Base-by-base conservation (phyloP, 2,329 filamentous ascomycete genomes). In the Diaporthe sp. region DNA sequence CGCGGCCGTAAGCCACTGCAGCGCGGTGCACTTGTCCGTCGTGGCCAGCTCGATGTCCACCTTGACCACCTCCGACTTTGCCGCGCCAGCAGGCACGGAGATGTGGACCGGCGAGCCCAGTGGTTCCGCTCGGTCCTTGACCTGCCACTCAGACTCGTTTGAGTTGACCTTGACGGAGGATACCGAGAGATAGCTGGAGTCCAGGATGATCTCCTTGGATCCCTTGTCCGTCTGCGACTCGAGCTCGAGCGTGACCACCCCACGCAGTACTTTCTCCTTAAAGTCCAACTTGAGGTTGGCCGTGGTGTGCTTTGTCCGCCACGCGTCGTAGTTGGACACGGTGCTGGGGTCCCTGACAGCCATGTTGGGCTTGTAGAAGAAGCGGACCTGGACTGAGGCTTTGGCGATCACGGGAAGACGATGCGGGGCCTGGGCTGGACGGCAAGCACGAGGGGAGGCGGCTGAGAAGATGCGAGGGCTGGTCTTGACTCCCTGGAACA, bases 1-100 rank as follows among this genome's bases (percentile, higher is more conserved):
- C 44, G 93, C 94, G 2, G 95, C 95, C 0, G 94, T 96, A 84
- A 99, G 90, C 96, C 97, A 99, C 85, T 98, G 96, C 77, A 99
- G 88, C 13, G 96, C 96, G 15, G 96, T 98, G 84, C 96, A 98
- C 80, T 94, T 90, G 71, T 94, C 90, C 1, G 97, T 98, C 7
- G 97, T 98, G 79, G 94, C 89, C 42, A 98, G 84, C 34, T 90
- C 87, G 77, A 97, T 94, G 83, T 92, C 85, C 25, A 93, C 80
- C 78, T 87, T 86, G 76, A 92, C 82, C 34, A 88, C 80, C 31
- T 87, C 83, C 70, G 90, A 91, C 82, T 88, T 90, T 73, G 86
- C 81, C 5, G 86, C 87, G 49, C 90, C 90, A 7, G 86, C 84
- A 15, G 91, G 90, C 22, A 93, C 84, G n/a, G 87, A 84, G 76